phyloP scores from a whole-genome alignment of 768 basidiomycete species.

The Hirschioporus abietinus region DNA sequence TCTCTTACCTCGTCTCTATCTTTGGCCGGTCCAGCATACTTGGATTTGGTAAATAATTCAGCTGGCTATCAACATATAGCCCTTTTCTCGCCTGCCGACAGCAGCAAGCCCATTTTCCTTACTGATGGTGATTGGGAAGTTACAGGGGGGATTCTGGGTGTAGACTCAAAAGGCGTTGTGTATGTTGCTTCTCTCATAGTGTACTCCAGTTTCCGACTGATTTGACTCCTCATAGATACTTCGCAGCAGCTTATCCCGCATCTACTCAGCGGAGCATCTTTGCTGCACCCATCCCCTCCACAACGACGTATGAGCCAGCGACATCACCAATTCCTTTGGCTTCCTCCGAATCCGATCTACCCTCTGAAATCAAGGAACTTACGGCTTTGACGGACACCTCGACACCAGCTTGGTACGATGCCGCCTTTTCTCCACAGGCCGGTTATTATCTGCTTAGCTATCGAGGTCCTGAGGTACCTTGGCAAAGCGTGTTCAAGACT shows the following conservation, averaged over 20 bases:
- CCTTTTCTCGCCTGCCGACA: conserved; percentile 73
- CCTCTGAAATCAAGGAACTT: conserved; percentile 30
- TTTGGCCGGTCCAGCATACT: conserved; percentile 57
- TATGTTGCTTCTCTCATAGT: conserved; percentile 33
- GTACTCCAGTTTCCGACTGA: background rate
- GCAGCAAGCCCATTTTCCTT: conserved; percentile 70
- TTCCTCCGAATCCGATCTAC: background rate
- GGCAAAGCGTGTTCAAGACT: conserved; percentile 69
- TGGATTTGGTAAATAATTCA: conserved; percentile 80
- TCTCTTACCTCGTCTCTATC: conserved; percentile 28
- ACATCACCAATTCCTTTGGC: conserved; percentile 7
- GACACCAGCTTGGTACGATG: conserved; percentile 52
- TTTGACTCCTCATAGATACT: conserved; percentile 53
- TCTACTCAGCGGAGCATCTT: conserved; percentile 83
- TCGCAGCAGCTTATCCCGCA: conserved; percentile 77
- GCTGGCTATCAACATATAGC: conserved; percentile 93
- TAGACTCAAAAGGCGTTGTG: conserved; percentile 69
- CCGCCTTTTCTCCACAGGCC: conserved; percentile 78
- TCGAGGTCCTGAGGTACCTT: conserved; percentile 77
- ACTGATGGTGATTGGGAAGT: conserved; percentile 93
- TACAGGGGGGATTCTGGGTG: conserved; percentile 60
- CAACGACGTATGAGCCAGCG: conserved; percentile 22
- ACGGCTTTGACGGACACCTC: conserved; percentile 48
- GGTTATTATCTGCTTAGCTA: conserved; percentile 83
- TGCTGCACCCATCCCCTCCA: conserved; percentile 64